Evolutionary conservation across 2,329 filamentous ascomycete species (phyloP).

Genomic region (Didymella sp.): DNA sequence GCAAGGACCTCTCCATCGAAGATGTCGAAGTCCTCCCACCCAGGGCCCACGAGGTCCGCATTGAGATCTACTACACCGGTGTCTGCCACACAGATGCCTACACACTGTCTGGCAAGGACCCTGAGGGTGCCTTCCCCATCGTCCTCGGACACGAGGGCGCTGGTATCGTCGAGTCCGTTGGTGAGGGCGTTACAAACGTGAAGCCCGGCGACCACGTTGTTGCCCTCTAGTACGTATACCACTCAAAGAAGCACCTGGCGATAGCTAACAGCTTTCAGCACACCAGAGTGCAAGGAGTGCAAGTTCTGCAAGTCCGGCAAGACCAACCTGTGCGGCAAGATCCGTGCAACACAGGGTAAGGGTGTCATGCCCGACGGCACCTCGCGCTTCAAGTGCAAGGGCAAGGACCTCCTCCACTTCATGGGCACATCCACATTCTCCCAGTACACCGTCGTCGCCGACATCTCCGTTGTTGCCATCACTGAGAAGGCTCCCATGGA

Average conservation of each 20-base stretch:
- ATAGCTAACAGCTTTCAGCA: constrained; percentile 64
- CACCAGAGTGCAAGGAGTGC: constrained; percentile 95
- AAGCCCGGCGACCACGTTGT: constrained; percentile 89
- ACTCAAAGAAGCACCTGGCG: neutral
- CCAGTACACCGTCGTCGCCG: constrained; percentile 97
- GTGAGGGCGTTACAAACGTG: constrained; percentile 92
- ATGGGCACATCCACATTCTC: constrained; percentile 99
- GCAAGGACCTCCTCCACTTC: constrained; percentile 95
- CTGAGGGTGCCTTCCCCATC: constrained; percentile 69
- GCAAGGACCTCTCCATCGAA: constrained; percentile 86
- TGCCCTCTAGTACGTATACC: constrained; percentile 50
- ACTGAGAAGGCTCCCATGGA: constrained; percentile 92
- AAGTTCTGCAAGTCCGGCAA: constrained; percentile 99
- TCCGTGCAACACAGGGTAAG: constrained; percentile 92
- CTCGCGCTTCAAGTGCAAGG: constrained; percentile 91
- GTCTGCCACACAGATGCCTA: constrained; percentile 94
- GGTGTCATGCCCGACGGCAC: constrained; percentile 98
- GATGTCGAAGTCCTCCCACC: constrained; percentile 91
- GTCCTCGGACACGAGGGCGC: constrained; percentile 54
- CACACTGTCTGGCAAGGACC: constrained; percentile 79
- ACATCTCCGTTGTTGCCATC: constrained; percentile 96
- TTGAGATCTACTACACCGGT: constrained; percentile 96
- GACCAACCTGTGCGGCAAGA: constrained; percentile 99
- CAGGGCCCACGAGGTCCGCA: constrained; percentile 91
- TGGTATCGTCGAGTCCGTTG: constrained; percentile 63